Conservation (phyloP, 2,329 filamentous ascomycete genomes). For the Arthrobotrys sinensis region DNA sequence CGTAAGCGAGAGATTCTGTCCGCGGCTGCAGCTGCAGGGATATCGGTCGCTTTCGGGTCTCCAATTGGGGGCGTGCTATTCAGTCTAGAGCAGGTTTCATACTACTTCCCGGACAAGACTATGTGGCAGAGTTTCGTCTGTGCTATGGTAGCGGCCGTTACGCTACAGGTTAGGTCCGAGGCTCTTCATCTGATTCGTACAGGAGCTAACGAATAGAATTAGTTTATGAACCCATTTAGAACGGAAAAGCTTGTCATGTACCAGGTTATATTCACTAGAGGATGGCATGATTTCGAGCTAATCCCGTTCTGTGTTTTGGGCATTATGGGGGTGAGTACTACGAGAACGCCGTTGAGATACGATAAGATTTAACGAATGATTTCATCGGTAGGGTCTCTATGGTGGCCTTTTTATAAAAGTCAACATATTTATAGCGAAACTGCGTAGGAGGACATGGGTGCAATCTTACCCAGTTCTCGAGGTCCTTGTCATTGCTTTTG, state of each 20-base stretch:
- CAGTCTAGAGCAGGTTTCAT: conserved; percentile 94
- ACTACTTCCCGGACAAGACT: conserved; percentile 98
- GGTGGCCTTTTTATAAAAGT: conserved; percentile 94
- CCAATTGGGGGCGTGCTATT: conserved; percentile 96
- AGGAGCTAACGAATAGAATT: background rate
- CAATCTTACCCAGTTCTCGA: conserved; percentile 80
- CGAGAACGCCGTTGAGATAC: too few relatives aligned
- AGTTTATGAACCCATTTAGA: conserved; percentile 84
- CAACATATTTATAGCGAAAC: conserved; percentile 88
- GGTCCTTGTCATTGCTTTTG: conserved; percentile 81
- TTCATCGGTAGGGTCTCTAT: conserved; percentile 79
- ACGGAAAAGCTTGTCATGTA: conserved; percentile 96
- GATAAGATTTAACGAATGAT: background rate
- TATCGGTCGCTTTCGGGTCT: conserved; percentile 93
- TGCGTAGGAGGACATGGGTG: conserved; percentile 80
- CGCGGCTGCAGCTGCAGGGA: conserved; percentile 90
- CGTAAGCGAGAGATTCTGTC: conserved; percentile 94
- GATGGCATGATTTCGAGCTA: conserved; percentile 95
- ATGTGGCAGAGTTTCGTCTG: conserved; percentile 99
- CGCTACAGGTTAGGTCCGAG: conserved; percentile 78
- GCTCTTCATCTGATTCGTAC: background rate
- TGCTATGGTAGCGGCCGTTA: conserved; percentile 97
- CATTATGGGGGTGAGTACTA: conserved; percentile 77
- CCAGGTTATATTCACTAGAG: conserved; percentile 91
- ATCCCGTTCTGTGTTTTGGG: conserved; percentile 89